These are phyloP conservation scores for Amphibolis antarctica DNA, from an alignment of 106 monocot species.

Conservation along the genomic window DNA sequence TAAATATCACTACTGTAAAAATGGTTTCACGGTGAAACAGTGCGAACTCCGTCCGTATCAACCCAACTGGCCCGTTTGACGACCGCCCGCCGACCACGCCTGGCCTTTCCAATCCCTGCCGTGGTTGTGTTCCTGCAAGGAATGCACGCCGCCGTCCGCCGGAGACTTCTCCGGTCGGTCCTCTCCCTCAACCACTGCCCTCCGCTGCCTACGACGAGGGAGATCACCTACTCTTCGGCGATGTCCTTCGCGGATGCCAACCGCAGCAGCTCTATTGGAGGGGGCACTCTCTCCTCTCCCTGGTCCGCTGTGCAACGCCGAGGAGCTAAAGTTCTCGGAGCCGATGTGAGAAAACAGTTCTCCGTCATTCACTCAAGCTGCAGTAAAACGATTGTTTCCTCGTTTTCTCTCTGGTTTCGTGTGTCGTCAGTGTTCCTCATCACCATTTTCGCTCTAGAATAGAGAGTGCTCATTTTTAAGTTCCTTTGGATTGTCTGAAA, in stretches of 20 bases:
- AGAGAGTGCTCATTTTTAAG: no score
- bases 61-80: no score
- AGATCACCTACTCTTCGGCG: not conserved
- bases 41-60: no score
- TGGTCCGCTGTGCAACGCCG: conserved; percentile 63
- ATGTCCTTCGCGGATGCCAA: not conserved
- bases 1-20: no score
- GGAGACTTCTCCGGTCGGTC: conserved; percentile 3
- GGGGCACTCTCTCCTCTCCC: conserved; percentile 29
- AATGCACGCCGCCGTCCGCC: not conserved
- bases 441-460: no score
- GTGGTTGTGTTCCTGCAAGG: not conserved
- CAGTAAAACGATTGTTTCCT: not conserved
- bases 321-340: conserved; percentile 62
- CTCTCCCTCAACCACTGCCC: not conserved
- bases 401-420: not conserved
- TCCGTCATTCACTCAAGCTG: not conserved
- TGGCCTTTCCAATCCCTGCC: no score
- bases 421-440: no score
- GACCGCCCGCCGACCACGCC: no score
- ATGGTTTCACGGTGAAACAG: no score
- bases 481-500: no score
- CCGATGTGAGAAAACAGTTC: conserved; percentile 39
- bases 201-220: not conserved
- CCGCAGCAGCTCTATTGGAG: not conserved